Percentiles rank a stretch among this genome's conserved stretches.
phyloP scores from a whole-genome alignment of 2,329 filamentous ascomycete species.

The Fusarium citri region DNA sequence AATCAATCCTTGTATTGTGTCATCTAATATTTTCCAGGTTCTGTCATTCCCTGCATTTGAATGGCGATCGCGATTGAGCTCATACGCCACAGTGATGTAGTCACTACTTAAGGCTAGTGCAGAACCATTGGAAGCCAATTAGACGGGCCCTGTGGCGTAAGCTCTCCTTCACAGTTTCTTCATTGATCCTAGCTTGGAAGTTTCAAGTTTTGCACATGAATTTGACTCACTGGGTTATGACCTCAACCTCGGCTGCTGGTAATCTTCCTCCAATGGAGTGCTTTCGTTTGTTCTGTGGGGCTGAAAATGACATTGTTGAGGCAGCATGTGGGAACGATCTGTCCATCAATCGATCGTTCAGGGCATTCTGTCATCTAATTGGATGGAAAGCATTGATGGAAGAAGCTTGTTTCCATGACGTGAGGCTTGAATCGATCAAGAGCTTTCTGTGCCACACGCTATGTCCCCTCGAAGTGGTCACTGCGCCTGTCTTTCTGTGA shows the following conservation, averaged over 20 bases:
- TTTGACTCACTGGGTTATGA: not conserved
- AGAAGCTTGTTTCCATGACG: slow-evolving; percentile 1
- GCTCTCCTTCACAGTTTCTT: not conserved
- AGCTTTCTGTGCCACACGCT: not conserved
- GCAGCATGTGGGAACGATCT: not conserved
- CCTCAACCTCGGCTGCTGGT: not conserved
- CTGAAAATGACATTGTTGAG: not conserved
- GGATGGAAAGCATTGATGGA: not conserved
- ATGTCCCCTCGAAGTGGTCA: not conserved
- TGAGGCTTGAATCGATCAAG: not conserved
- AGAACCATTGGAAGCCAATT: not conserved
- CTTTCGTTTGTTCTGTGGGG: not conserved
- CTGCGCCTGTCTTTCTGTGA: not conserved
- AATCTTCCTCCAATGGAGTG: not conserved
- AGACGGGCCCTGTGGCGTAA: not conserved
- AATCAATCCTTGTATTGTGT: not conserved
- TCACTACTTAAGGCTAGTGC: not conserved
- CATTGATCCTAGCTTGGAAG: not conserved
- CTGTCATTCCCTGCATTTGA: not conserved
- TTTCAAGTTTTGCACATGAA: not conserved
- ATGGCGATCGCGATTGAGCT: not conserved
- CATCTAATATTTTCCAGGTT: not conserved
- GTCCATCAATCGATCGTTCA: not conserved
- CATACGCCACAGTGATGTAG: slow-evolving; percentile 6
- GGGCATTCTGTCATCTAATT: not conserved